phyloP scores from a whole-genome alignment of 2,329 filamentous ascomycete species.

The Penicillium hordei region DNA sequence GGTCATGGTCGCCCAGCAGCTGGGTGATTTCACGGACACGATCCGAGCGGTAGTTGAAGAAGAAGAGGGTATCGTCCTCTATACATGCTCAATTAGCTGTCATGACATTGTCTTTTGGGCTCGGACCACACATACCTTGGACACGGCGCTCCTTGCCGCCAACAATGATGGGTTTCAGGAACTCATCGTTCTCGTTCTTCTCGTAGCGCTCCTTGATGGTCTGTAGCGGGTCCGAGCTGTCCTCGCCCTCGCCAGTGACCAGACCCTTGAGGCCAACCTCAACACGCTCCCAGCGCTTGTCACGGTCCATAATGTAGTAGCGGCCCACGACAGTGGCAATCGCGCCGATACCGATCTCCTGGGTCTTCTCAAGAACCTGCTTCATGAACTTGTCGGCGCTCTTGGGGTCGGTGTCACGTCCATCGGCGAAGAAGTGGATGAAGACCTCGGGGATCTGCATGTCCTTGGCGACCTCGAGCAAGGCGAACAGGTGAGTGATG shows the following conservation, averaged over 20 bases:
- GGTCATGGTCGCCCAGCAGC: conserved; percentile 86
- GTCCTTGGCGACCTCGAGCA: conserved; percentile 87
- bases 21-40: conserved; percentile 95
- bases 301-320: conserved; percentile 99
- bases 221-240: conserved; percentile 77
- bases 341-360: conserved; percentile 83
- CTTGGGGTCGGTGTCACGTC: conserved; percentile 96
- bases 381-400: conserved; percentile 85
- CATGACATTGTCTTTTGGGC: neutral
- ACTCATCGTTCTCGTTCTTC: conserved; percentile 90
- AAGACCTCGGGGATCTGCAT: conserved; percentile 85
- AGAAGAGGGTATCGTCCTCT: conserved; percentile 95
- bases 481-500: conserved; percentile 85
- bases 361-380: conserved; percentile 73
- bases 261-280: conserved; percentile 87
- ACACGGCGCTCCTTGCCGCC: conserved; percentile 83
- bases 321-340: conserved; percentile 91
- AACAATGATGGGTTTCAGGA: conserved; percentile 95
- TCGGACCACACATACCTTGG: conserved; percentile 59
- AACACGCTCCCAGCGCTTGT: conserved; percentile 97
- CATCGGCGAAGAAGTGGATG: conserved; percentile 99
- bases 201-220: conserved; percentile 86
- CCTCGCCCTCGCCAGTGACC: conserved; percentile 81
- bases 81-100: conserved; percentile 21
- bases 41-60: conserved; percentile 99